phyloP scores from a whole-genome alignment of 306 rosid species.

The Ochetophila trinervis region DNA sequence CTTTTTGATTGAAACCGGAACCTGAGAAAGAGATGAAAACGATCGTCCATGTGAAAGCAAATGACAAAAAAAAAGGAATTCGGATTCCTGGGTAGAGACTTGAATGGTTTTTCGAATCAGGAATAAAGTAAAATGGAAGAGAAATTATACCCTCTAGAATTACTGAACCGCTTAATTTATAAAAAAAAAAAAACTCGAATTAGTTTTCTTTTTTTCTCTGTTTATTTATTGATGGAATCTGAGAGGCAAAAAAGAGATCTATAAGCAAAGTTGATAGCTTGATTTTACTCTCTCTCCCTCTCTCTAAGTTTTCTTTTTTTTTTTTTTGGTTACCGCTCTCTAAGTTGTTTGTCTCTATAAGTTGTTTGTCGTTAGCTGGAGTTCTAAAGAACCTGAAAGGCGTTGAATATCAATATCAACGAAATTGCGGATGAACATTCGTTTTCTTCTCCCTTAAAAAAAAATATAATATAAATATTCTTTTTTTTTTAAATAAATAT shows the following conservation, averaged over 20 bases:
- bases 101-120: not conserved
- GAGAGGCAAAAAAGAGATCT: not conserved
- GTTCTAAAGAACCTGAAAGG: conserved; percentile 5
- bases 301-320: too few relatives aligned
- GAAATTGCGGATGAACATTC: not conserved
- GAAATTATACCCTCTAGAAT: conserved; percentile 15
- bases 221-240: not conserved
- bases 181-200: too few relatives aligned
- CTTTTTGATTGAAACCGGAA: conserved; percentile 30
- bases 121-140: not conserved
- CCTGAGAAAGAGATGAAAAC: conserved; percentile 45
- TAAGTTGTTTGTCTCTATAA: not conserved
- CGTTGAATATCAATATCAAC: not conserved
- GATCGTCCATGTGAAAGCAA: conserved; percentile 54
- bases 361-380: not conserved
- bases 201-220: not conserved
- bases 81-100: conserved; percentile 8
- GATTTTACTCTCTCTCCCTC: too few relatives aligned
- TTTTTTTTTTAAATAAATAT: too few relatives aligned
- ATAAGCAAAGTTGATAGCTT: not conserved
- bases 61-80: conserved; percentile 20
- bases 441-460: not conserved
- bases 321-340: too few relatives aligned
- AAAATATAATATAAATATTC: not conserved
- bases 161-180: not conserved